These are phyloP conservation scores for Meira nashicola DNA, from an alignment of 1,284 basidiomycete genomes.

Conservation along the genomic window DNA sequence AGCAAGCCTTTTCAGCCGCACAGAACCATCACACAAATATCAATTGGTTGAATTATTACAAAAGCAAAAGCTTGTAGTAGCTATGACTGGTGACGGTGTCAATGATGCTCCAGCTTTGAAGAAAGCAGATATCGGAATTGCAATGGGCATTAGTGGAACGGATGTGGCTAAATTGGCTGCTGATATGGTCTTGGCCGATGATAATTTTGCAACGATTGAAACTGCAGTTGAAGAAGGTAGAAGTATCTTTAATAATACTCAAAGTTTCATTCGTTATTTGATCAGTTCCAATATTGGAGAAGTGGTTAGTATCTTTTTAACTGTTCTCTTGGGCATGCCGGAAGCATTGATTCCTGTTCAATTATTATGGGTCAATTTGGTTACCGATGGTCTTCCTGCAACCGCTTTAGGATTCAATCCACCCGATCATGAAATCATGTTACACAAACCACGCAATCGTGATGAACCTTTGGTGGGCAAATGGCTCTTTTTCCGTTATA, in stretches of 20 bases:
- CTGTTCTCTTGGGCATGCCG: constrained; percentile 94
- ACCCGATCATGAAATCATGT: constrained; percentile 85
- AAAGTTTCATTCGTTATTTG: constrained; percentile 82
- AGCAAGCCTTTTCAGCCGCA: constrained; percentile 84
- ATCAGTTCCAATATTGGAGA: constrained; percentile 97
- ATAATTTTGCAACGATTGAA: constrained; percentile 57
- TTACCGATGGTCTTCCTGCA: constrained; percentile 79
- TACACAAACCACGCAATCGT: constrained; percentile 77
- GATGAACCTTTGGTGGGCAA: constrained; percentile 83
- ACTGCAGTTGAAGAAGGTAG: constrained; percentile 74
- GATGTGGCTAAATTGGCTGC: constrained; percentile 55
- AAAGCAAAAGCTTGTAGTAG: constrained; percentile 84
- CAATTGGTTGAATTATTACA: constrained; percentile 94
- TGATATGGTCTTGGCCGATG: constrained; percentile 57
- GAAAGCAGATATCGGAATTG: constrained; percentile 55
- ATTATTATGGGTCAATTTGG: constrained; percentile 68
- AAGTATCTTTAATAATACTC: constrained; percentile 97
- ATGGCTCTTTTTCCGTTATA: constrained; percentile 93
- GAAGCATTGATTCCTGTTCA: constrained; percentile 97
- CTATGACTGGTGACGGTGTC: constrained; percentile 64
- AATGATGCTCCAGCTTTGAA: constrained; percentile 57
- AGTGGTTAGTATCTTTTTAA: constrained; percentile 95
- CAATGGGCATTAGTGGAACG: constrained; percentile 55
- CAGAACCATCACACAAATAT: constrained; percentile 91
- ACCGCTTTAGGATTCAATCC: constrained; percentile 99